A percentile compares a stretch with the other conserved stretches of the same genome.
Conservation (phyloP, 306 rosid genomes). For the Sicyos baderoa region DNA sequence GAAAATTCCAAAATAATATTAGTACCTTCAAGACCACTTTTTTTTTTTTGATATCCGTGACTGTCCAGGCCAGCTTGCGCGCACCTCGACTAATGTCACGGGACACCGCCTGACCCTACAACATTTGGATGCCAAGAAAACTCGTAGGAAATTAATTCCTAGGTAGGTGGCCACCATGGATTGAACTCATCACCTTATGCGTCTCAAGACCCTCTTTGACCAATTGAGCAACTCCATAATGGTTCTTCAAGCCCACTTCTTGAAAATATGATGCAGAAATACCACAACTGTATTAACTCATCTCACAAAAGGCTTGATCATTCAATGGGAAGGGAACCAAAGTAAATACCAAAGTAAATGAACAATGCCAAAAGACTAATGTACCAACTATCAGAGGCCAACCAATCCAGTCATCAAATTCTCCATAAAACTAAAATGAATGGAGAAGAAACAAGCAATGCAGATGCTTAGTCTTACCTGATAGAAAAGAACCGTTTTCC, state of each 20-base stretch:
- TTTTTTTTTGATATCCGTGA: too few species aligned
- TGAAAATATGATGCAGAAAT: not conserved
- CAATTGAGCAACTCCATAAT: too few species aligned
- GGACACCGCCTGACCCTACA: too few species aligned
- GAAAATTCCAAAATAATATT: not conserved
- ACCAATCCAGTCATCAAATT: not conserved
- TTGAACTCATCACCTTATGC: too few species aligned
- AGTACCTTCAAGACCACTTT: not conserved
- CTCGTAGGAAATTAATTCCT: too few species aligned
- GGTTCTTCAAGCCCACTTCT: not conserved
- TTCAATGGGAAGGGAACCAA: not conserved
- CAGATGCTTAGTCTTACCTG: slow-evolving; percentile 48
- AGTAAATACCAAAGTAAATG: not conserved
- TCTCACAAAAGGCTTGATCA: not conserved
- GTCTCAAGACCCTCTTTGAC: too few species aligned
- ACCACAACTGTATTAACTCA: not conserved
- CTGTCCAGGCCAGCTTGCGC: too few species aligned
- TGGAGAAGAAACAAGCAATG: not conserved
- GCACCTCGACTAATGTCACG: too few species aligned
- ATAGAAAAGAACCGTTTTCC: slow-evolving; percentile 75
- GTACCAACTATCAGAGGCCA: not conserved
- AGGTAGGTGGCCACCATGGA: too few species aligned
- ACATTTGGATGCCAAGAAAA: too few species aligned
- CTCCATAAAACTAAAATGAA: not conserved
- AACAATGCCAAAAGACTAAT: too few species aligned